Evolutionary conservation across 192 early-diverging fungal genomes (phyloP), one percentile per base, ranked within the genome.

Genomic region (Linnemannia hyalina): DNA sequence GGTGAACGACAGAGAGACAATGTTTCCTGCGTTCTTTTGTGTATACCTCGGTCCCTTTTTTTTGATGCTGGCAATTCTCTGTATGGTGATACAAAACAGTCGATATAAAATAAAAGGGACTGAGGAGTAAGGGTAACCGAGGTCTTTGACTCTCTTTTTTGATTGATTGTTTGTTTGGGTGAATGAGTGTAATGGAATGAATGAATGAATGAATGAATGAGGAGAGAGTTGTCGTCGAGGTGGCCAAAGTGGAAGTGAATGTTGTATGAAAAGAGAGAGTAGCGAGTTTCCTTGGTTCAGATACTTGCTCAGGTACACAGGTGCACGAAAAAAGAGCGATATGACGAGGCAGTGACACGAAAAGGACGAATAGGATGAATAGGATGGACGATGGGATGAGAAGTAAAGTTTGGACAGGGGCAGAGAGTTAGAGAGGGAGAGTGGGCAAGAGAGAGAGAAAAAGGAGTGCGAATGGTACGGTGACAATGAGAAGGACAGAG

Each of bases 1-100:
- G 60, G 60, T 35, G 11, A 65, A 65, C 57, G n/a, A 60, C 52
- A 32, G 26, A 23, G 29, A 65, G 60, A 32, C 60, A 65, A 65
- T 65, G 60, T 65, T 65, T 32, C 26, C 26, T 65, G 22, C 55
- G 55, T 11, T 26, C n/a, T 35, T 2, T 65, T 65, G 32, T 65
- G 29, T 65, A 29, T 65, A 65, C 60, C 60, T 65, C 60, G 26
- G 29, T 26, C 60, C 60, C 23, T 65, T 65, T 65, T 63, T 65
- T 65, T 65, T 65, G 32, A 26, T 26, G 16, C 9, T 22, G 54
- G 9, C n/a, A n/a, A 9, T 60, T 2, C 57, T 29, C 9, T 60
- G 32, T 32, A 13, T 65, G 60, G 60, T 65, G 60, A 32, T 65
- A 65, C 60, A 29, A 65, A 65, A 65, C 60, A 65, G 60, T 65